Conservation (phyloP, 441 rosid species). For the Biscutella laevigata region DNA sequence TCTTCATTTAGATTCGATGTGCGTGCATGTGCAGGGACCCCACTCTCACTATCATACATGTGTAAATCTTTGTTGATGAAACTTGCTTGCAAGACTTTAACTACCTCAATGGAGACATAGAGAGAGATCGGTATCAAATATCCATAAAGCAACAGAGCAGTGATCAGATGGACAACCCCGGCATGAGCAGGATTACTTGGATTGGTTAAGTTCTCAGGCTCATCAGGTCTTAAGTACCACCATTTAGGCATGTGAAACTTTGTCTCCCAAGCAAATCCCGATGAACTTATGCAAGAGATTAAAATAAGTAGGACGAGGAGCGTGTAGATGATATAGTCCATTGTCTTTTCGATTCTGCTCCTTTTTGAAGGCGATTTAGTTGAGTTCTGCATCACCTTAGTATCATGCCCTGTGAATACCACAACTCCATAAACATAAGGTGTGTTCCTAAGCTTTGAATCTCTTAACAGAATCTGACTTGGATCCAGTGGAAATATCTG, state of each 20-base stretch:
- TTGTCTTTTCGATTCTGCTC: slow-evolving; percentile 76
- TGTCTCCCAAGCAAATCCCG: slow-evolving; percentile 75
- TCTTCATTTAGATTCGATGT: slow-evolving; percentile 94
- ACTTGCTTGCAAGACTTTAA: slow-evolving; percentile 83
- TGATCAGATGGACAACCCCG: slow-evolving; percentile 71
- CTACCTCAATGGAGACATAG: slow-evolving; percentile 91
- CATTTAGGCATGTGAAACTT: slow-evolving; percentile 62
- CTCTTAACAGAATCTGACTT: slow-evolving; percentile 86
- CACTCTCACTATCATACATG: slow-evolving; percentile 86
- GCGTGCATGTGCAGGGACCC: slow-evolving; percentile 75
- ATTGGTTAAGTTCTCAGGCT: slow-evolving; percentile 45
- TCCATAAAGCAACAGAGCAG: slow-evolving; percentile 90
- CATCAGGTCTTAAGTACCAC: slow-evolving; percentile 66
- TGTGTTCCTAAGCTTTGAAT: slow-evolving; percentile 91
- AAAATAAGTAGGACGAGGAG: slow-evolving; percentile 64
- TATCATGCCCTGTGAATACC: slow-evolving; percentile 84
- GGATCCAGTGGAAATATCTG: slow-evolving; percentile 77
- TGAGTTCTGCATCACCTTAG: slow-evolving; percentile 94
- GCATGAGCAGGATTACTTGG: slow-evolving; percentile 45
- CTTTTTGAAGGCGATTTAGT: slow-evolving; percentile 85
- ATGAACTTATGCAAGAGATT: slow-evolving; percentile 68
- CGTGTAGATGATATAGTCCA: slow-evolving; percentile 83
- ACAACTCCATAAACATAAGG: slow-evolving; percentile 74
- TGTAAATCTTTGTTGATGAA: slow-evolving; percentile 76
- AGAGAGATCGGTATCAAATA: slow-evolving; percentile 91